Evolutionary conservation across 2,329 filamentous ascomycete species (phyloP).

Genomic region (Colletotrichum incanum): DNA sequence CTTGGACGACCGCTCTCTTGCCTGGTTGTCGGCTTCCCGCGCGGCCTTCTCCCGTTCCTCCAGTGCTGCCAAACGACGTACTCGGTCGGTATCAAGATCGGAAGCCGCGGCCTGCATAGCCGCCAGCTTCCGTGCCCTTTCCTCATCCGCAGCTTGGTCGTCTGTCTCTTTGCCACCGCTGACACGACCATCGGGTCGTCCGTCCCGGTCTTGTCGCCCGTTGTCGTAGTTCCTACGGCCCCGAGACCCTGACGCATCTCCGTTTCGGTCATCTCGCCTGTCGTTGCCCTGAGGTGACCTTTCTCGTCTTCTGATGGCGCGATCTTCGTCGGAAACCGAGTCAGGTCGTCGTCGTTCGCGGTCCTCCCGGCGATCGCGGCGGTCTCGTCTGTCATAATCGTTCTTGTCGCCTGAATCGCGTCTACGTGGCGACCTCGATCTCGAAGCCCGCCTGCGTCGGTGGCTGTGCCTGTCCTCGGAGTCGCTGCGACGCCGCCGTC

Average conservation of each 20-base stretch:
- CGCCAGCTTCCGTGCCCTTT: conserved; percentile 77
- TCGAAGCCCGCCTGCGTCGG: conserved; percentile 31
- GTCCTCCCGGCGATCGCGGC: conserved; percentile 47
- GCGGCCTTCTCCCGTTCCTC: conserved; percentile 76
- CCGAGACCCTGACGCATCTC: conserved; percentile 39
- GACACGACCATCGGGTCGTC: conserved; percentile 41
- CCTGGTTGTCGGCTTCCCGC: conserved; percentile 77
- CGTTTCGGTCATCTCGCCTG: conserved; percentile 46
- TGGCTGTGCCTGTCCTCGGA: conserved; percentile 38
- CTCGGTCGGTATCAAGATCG: conserved; percentile 80
- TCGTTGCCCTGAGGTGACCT: conserved; percentile 35
- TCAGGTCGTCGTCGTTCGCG: conserved; percentile 50
- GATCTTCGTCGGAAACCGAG: conserved; percentile 49
- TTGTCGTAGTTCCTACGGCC: conserved; percentile 45
- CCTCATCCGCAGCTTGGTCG: conserved; percentile 62
- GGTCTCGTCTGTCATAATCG: conserved; percentile 26
- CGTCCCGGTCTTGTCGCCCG: conserved; percentile 44
- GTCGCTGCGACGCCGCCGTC: conserved; percentile 42
- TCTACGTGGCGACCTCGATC: conserved; percentile 40
- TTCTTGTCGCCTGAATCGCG: conserved; percentile 33
- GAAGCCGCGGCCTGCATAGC: conserved; percentile 82
- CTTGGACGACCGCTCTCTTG: conserved; percentile 71
- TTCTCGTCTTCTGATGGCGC: conserved; percentile 51
- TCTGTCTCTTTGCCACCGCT: conserved; percentile 44
- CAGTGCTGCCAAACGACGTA: conserved; percentile 76